A percentile compares a stretch with the other conserved stretches of the same genome.
Conservation (phyloP, 306 rosid genomes). For the Dalbergia cochinchinensis region DNA sequence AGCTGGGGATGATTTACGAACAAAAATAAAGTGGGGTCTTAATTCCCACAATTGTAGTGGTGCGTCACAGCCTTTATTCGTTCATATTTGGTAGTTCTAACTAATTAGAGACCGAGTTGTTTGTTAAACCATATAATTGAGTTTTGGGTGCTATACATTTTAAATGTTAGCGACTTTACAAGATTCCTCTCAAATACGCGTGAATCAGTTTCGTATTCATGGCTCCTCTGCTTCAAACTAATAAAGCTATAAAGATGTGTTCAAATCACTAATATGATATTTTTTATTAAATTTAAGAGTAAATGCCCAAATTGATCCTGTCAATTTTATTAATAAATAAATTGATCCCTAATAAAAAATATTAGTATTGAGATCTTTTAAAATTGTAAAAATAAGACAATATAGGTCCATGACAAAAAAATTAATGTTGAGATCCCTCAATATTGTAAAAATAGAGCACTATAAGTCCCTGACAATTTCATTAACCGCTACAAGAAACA, state of each 20-base stretch:
- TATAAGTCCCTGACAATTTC: no score
- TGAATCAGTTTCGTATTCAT: background rate
- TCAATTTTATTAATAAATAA: no score
- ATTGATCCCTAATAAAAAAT: no score
- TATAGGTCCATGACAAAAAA: no score
- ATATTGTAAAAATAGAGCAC: no score
- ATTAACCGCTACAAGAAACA: no score
- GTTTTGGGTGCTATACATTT: background rate
- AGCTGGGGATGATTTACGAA: background rate
- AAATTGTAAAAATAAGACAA: no score
- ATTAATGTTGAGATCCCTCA: no score
- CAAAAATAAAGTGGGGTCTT: slow-evolving; percentile 1
- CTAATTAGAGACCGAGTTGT: slow-evolving; percentile 35
- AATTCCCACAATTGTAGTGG: slow-evolving; percentile 11
- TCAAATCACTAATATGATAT: background rate
- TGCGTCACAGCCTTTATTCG: slow-evolving; percentile 42
- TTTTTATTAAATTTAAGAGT: no score
- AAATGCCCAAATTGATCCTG: no score
- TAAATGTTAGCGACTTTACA: background rate
- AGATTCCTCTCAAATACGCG: slow-evolving; percentile 32
- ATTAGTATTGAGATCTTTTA: no score
- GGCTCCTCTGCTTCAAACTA: background rate
- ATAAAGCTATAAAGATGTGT: background rate
- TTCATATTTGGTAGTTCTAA: slow-evolving; percentile 32
- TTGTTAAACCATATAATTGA: slow-evolving; percentile 13